These are phyloP conservation scores for Lepidium sativum DNA, from an alignment of 345 rosid genomes.

Conservation along the genomic window DNA sequence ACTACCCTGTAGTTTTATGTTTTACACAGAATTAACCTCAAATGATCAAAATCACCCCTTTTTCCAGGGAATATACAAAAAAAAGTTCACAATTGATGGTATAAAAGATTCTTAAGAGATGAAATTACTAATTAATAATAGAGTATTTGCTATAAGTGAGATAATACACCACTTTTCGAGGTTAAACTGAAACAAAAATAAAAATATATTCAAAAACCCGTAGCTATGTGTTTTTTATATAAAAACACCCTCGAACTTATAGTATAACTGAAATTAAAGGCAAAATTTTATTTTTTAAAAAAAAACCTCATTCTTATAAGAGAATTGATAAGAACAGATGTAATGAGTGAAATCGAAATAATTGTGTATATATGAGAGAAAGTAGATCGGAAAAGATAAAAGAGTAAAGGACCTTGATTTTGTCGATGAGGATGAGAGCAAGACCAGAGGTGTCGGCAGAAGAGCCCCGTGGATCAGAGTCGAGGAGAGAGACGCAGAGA, in stretches of 20 bases:
- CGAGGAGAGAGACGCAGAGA: conserved; percentile 34
- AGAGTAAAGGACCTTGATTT: conserved; percentile 15
- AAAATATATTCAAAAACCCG: too few species aligned
- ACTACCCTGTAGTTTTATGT: too few species aligned
- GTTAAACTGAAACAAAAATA: too few species aligned
- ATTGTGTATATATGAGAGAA: not conserved
- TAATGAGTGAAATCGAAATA: not conserved
- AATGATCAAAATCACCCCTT: too few species aligned
- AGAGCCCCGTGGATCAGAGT: conserved; percentile 38
- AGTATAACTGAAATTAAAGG: not conserved
- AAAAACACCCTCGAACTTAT: not conserved
- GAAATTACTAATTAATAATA: not conserved
- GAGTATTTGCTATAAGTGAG: not conserved
- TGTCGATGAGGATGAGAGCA: conserved; percentile 29
- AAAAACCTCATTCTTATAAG: not conserved
- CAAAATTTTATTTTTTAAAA: not conserved
- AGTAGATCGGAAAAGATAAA: not conserved
- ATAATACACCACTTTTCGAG: not conserved
- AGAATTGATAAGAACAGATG: not conserved
- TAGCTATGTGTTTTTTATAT: too few species aligned
- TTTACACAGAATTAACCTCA: too few species aligned
- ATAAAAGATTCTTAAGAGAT: not conserved
- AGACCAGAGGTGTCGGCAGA: conserved; percentile 29
- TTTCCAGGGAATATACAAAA: too few species aligned
- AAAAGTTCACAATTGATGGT: too few species aligned